These are phyloP conservation scores for Mycena venus DNA, from an alignment of 768 basidiomycete genomes.

Conservation along the genomic window DNA sequence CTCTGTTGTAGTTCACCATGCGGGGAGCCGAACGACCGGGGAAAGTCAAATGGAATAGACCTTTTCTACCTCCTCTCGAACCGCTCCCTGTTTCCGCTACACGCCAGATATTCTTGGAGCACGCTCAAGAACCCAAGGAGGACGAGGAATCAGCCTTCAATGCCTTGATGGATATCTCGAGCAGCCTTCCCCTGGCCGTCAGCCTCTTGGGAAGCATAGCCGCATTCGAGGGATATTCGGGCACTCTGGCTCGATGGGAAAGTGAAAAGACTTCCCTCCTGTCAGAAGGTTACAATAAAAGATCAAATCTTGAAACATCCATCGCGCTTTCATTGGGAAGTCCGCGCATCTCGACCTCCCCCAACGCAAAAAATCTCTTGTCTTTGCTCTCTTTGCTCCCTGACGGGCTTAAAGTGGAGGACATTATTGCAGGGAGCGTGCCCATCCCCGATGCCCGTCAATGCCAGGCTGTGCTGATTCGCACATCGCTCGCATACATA, in stretches of 20 bases:
- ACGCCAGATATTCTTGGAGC: neutral
- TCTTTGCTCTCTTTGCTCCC: neutral
- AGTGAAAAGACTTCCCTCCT: neutral
- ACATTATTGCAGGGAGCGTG: neutral
- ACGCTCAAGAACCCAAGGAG: neutral
- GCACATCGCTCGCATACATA: neutral
- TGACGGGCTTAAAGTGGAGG: neutral
- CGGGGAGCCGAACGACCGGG: too few species aligned
- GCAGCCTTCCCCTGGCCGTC: constrained; percentile 2
- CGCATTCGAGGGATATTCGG: neutral
- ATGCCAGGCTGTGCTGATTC: neutral
- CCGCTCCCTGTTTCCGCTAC: neutral
- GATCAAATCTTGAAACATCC: constrained; percentile 8
- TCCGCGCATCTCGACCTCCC: neutral
- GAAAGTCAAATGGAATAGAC: constrained; percentile 13
- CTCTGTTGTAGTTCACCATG: neutral
- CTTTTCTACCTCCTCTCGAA: constrained; percentile 4
- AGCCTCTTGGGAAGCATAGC: neutral
- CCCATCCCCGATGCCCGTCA: neutral
- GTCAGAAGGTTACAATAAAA: neutral
- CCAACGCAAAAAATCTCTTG: neutral
- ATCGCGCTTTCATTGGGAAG: constrained; percentile 1
- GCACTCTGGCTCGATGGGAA: neutral
- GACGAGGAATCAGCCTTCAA: neutral
- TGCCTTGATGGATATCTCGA: neutral